Evolutionary conservation across 1,284 basidiomycete species (phyloP).

Genomic region (Leccinum fallax): DNA sequence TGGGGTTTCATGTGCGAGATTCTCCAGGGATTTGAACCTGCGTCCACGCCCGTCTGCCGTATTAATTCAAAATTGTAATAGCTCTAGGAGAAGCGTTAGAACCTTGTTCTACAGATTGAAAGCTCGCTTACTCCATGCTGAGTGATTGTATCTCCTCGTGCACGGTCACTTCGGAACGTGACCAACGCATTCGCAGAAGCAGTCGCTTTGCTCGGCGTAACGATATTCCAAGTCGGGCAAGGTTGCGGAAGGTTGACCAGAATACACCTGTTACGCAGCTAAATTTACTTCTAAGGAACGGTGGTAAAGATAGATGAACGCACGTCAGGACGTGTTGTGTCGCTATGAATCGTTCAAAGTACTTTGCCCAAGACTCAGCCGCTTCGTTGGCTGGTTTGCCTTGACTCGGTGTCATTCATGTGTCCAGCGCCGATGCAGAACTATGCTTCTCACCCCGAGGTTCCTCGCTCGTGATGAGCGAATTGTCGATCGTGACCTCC

Average conservation of each 20-base stretch:
- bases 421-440: not conserved
- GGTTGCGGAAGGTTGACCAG: slow-evolving; percentile 33
- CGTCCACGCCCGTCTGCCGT: slow-evolving; percentile 15
- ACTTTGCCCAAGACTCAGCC: slow-evolving; percentile 22
- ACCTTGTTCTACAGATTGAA: not conserved
- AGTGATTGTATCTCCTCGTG: slow-evolving; percentile 23
- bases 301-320: slow-evolving; percentile 2
- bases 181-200: slow-evolving; percentile 30
- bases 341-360: slow-evolving; percentile 25
- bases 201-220: slow-evolving; percentile 22
- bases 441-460: slow-evolving; percentile 14
- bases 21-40: slow-evolving; percentile 28
- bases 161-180: slow-evolving; percentile 27
- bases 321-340: slow-evolving; percentile 29
- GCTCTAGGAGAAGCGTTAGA: slow-evolving; percentile 11
- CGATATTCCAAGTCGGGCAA: slow-evolving; percentile 20
- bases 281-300: not conserved
- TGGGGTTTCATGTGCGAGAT: slow-evolving; percentile 30
- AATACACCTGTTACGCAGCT: slow-evolving; percentile 18
- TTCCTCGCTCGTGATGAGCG: slow-evolving; percentile 25
- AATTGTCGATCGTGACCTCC: slow-evolving; percentile 25
- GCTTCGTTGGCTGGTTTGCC: slow-evolving; percentile 21
- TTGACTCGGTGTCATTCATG: slow-evolving; percentile 12
- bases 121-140: slow-evolving; percentile 26
- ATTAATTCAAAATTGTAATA: slow-evolving; percentile 32